Percentiles rank a stretch among this genome's conserved stretches.
phyloP scores from a whole-genome alignment of 495 filamentous ascomycete genomes.

The Copromyces sp. region DNA sequence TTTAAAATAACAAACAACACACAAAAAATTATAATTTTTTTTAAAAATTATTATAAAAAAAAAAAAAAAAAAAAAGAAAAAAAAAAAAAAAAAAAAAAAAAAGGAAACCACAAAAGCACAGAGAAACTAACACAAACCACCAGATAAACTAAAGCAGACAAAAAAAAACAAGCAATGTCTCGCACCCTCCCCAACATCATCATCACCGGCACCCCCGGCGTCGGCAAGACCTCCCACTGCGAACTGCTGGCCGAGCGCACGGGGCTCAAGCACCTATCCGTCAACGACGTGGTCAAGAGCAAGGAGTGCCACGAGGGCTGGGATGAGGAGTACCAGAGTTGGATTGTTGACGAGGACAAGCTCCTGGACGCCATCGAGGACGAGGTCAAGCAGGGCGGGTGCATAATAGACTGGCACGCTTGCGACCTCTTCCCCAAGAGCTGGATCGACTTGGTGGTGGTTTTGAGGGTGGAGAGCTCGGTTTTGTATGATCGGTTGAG shows the following conservation, averaged over 20 bases:
- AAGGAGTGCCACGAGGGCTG: conserved; percentile 71
- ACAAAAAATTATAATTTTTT: too few species aligned
- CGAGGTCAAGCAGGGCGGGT: conserved; percentile 67
- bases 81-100: too few species aligned
- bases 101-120: too few species aligned
- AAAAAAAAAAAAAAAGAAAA: too few species aligned
- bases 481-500: conserved; percentile 78
- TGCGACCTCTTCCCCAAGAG: conserved; percentile 91
- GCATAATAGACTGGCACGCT: conserved; percentile 95
- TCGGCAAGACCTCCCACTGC: conserved; percentile 87
- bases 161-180: conserved; percentile 26
- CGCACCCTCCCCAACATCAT: conserved; percentile 78
- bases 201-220: conserved; percentile 88
- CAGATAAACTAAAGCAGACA: conserved; percentile 3
- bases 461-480: conserved; percentile 63
- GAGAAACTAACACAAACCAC: not conserved
- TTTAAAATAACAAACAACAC: too few species aligned
- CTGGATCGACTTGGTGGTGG: conserved; percentile 93
- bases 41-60: too few species aligned
- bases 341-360: conserved; percentile 97
- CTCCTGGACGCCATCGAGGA: conserved; percentile 84
- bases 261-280: conserved; percentile 64
- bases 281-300: conserved; percentile 87
- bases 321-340: conserved; percentile 74
- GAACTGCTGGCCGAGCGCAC: conserved; percentile 59